phyloP scores from a whole-genome alignment of 2,329 filamentous ascomycete species.

The Penicillium sp. region DNA sequence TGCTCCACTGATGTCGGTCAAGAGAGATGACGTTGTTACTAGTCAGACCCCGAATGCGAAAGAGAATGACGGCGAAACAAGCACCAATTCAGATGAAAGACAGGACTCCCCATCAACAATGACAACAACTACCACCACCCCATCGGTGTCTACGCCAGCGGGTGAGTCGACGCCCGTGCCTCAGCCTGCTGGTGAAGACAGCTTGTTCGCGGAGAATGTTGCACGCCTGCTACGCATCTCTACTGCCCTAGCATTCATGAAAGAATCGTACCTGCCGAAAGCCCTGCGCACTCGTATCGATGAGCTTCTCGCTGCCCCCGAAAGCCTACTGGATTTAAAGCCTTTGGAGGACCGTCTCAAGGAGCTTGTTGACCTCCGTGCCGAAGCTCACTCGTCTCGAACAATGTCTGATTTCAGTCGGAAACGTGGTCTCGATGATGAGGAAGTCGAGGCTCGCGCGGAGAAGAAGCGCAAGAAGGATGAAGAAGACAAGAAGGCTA shows the following conservation, averaged over 20 bases:
- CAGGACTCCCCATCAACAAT: constrained; percentile 35
- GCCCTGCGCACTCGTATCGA: constrained; percentile 41
- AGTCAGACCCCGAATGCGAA: constrained; percentile 20
- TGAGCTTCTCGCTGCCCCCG: constrained; percentile 36
- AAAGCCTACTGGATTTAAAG: constrained; percentile 63
- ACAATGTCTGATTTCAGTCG: constrained; percentile 51
- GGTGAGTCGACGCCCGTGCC: constrained; percentile 40
- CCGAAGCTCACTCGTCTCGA: constrained; percentile 69
- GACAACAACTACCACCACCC: constrained; percentile 37
- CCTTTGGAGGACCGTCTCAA: constrained; percentile 70
- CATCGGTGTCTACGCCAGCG: constrained; percentile 38
- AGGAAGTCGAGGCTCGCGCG: constrained; percentile 53
- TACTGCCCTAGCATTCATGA: constrained; percentile 52
- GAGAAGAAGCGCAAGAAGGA: constrained; percentile 85
- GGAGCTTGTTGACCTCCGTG: constrained; percentile 65
- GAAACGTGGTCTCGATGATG: constrained; percentile 44
- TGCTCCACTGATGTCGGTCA: constrained; percentile 70
- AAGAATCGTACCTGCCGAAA: constrained; percentile 49
- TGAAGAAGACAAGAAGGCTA: constrained; percentile 84
- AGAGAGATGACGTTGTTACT: constrained; percentile 52
- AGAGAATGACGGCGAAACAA: constrained; percentile 24
- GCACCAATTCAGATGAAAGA: constrained; percentile 24
- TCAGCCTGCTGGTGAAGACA: constrained; percentile 33
- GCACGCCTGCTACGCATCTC: constrained; percentile 49
- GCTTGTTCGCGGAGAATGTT: constrained; percentile 36